Percentiles rank a stretch among this genome's conserved stretches.
Conservation (phyloP, 1,284 basidiomycete species). For the Fomitopsis palustris region DNA sequence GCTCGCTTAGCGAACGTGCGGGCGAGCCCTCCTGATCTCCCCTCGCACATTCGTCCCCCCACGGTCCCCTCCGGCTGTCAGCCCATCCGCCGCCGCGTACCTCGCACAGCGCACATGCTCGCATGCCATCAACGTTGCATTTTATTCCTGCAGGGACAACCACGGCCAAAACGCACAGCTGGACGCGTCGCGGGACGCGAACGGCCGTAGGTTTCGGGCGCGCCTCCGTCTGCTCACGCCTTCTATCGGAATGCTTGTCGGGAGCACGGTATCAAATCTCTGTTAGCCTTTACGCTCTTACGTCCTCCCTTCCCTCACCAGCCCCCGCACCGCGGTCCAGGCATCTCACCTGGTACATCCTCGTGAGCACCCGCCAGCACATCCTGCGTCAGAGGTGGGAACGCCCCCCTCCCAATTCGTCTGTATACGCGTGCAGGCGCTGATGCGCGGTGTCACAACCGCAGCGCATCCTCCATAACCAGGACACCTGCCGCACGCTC, state of each 20-base stretch:
- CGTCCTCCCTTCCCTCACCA: background rate
- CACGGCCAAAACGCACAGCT: too few relatives aligned
- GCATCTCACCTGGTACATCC: background rate
- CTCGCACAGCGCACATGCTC: background rate
- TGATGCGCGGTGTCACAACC: background rate
- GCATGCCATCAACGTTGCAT: background rate
- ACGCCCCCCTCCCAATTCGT: background rate
- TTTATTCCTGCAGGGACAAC: background rate
- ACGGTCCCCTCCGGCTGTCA: background rate
- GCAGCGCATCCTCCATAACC: background rate
- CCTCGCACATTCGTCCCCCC: background rate
- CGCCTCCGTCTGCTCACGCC: background rate
- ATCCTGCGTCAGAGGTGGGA: background rate
- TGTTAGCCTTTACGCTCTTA: slow-evolving; percentile 3
- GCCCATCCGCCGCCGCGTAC: background rate
- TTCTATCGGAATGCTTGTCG: background rate
- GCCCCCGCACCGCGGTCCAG: background rate
- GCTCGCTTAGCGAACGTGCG: background rate
- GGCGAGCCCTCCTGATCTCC: background rate
- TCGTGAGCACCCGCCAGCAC: background rate
- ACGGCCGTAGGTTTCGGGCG: background rate
- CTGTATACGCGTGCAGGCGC: background rate
- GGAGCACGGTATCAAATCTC: background rate
- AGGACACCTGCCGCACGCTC: background rate
- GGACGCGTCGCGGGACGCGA: background rate